Conservation (phyloP, 2,329 filamentous ascomycete species). For the Xylariales sp. region DNA sequence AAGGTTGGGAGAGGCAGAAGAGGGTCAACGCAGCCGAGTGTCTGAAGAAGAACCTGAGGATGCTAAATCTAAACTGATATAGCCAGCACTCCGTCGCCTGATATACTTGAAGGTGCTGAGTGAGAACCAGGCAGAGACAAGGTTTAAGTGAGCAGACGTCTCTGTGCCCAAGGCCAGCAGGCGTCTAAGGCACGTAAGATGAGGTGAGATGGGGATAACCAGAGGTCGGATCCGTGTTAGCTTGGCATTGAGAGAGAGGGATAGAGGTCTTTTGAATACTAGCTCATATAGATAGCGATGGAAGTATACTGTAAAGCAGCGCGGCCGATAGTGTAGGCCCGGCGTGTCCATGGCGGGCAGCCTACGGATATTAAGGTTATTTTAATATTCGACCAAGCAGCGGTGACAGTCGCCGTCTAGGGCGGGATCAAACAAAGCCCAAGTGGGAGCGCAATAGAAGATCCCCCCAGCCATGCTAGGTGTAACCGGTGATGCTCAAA, state of each 20-base stretch:
- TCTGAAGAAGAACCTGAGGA: conserved; percentile 24
- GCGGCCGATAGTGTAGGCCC: conserved; percentile 28
- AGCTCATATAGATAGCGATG: conserved; percentile 41
- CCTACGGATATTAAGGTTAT: conserved; percentile 50
- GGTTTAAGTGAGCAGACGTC: conserved; percentile 30
- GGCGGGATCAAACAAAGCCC: conserved; percentile 47
- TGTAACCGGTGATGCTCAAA: conserved; percentile 50
- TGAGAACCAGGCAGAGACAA: conserved; percentile 28
- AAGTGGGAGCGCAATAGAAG: conserved; percentile 47
- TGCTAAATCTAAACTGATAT: conserved; percentile 15
- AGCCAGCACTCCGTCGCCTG: conserved; percentile 13
- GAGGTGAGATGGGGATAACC: conserved; percentile 44
- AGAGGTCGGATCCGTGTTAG: conserved; percentile 39
- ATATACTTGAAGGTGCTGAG: conserved; percentile 23
- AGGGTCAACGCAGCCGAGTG: conserved; percentile 35
- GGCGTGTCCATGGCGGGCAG: conserved; percentile 44
- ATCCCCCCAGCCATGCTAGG: conserved; percentile 48
- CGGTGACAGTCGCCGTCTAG: conserved; percentile 48
- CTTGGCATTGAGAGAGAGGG: conserved; percentile 41
- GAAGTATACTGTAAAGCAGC: conserved; percentile 32
- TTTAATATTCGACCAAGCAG: conserved; percentile 50
- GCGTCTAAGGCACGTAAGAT: conserved; percentile 38
- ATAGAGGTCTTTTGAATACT: conserved; percentile 24
- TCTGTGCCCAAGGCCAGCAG: conserved; percentile 30
- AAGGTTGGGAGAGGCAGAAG: conserved; percentile 4